Percentiles rank a stretch among this genome's conserved stretches.
phyloP scores from a whole-genome alignment of 164 flowering plant genomes.

The Kingdonia uniflora region DNA sequence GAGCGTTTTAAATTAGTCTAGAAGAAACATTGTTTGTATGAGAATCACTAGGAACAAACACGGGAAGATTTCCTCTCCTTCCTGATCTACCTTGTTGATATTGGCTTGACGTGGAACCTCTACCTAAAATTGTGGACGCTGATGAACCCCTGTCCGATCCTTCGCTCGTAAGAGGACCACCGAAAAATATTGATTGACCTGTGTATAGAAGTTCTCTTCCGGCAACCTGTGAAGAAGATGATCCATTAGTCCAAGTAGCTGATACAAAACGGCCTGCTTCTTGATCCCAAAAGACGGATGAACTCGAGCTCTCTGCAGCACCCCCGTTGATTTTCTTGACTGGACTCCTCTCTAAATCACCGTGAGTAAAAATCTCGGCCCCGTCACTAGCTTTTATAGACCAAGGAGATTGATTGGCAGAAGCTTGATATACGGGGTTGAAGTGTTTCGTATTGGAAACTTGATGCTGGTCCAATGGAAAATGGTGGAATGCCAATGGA shows the following conservation, averaged over 20 bases:
- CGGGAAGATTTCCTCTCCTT: slow-evolving; percentile 82
- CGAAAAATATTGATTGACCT: slow-evolving; percentile 87
- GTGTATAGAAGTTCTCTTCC: slow-evolving; percentile 60
- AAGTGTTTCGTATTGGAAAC: slow-evolving; percentile 49
- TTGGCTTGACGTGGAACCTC: slow-evolving; percentile 27
- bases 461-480: slow-evolving; percentile 16
- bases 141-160: slow-evolving; percentile 17
- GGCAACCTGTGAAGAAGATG: slow-evolving; percentile 25
- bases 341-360: slow-evolving; percentile 16
- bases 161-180: slow-evolving; percentile 70
- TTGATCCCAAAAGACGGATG: slow-evolving; percentile 75
- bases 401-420: slow-evolving; percentile 51
- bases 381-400: slow-evolving; percentile 32
- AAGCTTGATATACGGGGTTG: slow-evolving; percentile 61
- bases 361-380: slow-evolving; percentile 17
- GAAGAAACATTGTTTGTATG: slow-evolving; percentile 30
- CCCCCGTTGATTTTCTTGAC: slow-evolving; percentile 18
- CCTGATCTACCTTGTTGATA: slow-evolving; percentile 52
- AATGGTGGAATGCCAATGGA: no score
- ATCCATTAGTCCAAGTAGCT: slow-evolving; percentile 22
- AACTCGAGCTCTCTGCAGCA: slow-evolving; percentile 22
- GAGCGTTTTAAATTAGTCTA: no score
- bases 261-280: slow-evolving; percentile 79
- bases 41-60: slow-evolving; percentile 70
- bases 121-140: slow-evolving; percentile 16